Percentiles rank a stretch among this genome's conserved stretches.
phyloP scores from a whole-genome alignment of 768 basidiomycete genomes.

The Dacryopinax spathularia region DNA sequence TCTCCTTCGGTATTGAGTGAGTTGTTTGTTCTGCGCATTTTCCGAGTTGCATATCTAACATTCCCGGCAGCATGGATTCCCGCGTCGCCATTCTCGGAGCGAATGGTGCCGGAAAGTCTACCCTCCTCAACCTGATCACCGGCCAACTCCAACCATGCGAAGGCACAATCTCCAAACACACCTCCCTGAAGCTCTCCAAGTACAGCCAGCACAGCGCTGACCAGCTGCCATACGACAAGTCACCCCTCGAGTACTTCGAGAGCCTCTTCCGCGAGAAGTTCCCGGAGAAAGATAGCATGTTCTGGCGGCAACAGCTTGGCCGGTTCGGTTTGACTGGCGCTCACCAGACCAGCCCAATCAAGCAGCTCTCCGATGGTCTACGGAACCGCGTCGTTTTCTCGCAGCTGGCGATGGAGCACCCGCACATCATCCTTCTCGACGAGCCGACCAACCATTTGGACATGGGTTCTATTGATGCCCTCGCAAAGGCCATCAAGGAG shows the following conservation, averaged over 20 bases:
- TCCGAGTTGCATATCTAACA: not conserved
- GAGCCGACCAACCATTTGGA: slow-evolving; percentile 97
- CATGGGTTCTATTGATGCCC: slow-evolving; percentile 94
- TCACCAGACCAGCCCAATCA: slow-evolving; percentile 89
- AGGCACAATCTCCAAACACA: slow-evolving; percentile 82
- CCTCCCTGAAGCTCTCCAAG: slow-evolving; percentile 84
- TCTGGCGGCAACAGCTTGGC: slow-evolving; percentile 88
- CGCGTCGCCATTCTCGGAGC: slow-evolving; percentile 92
- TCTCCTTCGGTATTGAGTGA: slow-evolving; percentile 97
- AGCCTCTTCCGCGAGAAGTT: slow-evolving; percentile 60
- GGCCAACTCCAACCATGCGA: slow-evolving; percentile 59
- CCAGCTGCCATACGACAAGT: slow-evolving; percentile 85
- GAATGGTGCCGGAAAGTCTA: slow-evolving; percentile 91
- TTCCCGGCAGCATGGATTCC: slow-evolving; percentile 62
- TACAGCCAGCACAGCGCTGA: slow-evolving; percentile 98
- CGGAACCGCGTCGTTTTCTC: slow-evolving; percentile 96
- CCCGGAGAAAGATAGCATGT: slow-evolving; percentile 83
- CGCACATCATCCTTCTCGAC: slow-evolving; percentile 83
- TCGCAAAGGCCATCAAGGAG: slow-evolving; percentile 88
- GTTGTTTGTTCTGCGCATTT: slow-evolving; percentile 18
- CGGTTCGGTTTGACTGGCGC: slow-evolving; percentile 88
- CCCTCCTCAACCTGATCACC: slow-evolving; percentile 81
- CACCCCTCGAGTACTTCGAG: slow-evolving; percentile 92
- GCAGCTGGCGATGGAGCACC: slow-evolving; percentile 93
- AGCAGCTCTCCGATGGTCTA: slow-evolving; percentile 87